These are phyloP conservation scores for Cordyceps sp. DNA, from an alignment of 2,329 filamentous ascomycete genomes.

Conservation along the genomic window DNA sequence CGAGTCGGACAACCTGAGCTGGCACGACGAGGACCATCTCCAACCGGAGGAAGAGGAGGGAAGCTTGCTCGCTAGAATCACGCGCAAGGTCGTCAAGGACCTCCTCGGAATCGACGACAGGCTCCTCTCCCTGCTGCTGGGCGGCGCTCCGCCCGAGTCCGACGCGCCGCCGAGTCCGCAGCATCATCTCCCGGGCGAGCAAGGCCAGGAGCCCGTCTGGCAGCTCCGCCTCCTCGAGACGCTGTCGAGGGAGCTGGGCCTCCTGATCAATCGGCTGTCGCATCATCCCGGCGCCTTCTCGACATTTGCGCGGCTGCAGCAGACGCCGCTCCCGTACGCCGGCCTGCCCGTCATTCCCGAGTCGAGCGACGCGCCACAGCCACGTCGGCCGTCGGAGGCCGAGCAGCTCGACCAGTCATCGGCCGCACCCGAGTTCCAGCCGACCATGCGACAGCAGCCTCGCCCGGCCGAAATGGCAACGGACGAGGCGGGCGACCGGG, in stretches of 20 bases:
- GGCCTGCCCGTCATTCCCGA: slow-evolving; percentile 54
- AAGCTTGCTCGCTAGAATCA: slow-evolving; percentile 66
- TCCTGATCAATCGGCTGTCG: slow-evolving; percentile 67
- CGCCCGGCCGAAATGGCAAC: slow-evolving; percentile 18
- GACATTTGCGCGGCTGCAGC: slow-evolving; percentile 53
- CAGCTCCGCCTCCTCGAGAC: slow-evolving; percentile 66
- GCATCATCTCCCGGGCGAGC: slow-evolving; percentile 15
- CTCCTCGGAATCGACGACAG: slow-evolving; percentile 82
- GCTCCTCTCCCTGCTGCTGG: slow-evolving; percentile 71
- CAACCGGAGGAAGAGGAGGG: slow-evolving; percentile 35
- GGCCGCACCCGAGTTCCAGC: slow-evolving; percentile 23
- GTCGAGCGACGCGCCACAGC: slow-evolving; percentile 16
- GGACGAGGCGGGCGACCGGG: slow-evolving; percentile 7
- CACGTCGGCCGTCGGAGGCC: background rate
- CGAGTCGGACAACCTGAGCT: slow-evolving; percentile 26
- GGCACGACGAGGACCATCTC: slow-evolving; percentile 33
- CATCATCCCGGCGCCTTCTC: slow-evolving; percentile 74
- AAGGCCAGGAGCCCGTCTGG: slow-evolving; percentile 37
- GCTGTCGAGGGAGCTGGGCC: slow-evolving; percentile 73
- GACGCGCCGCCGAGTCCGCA: slow-evolving; percentile 30
- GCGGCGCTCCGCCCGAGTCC: slow-evolving; percentile 51
- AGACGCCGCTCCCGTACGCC: slow-evolving; percentile 56
- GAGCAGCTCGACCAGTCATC: too few species aligned
- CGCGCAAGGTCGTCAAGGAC: slow-evolving; percentile 72
- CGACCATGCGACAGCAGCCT: slow-evolving; percentile 23